Base-by-base conservation (phyloP, 176 grass and related monocot species). In the Elymus sibiricus region DNA sequence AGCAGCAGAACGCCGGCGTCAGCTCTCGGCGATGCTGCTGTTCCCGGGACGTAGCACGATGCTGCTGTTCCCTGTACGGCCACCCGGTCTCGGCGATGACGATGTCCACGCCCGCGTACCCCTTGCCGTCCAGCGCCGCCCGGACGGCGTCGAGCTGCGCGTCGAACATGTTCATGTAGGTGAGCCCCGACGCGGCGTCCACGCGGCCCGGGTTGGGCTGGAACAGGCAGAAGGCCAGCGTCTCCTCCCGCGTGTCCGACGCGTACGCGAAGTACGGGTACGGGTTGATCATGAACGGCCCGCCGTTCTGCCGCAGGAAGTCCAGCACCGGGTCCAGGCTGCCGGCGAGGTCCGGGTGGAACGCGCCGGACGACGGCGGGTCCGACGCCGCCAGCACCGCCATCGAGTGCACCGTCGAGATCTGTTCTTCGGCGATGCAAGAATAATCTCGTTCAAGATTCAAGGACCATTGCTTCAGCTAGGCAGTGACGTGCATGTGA, bases 131-230 rank as follows among this genome's bases (percentile, higher is more conserved):
- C 69, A 99, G 88, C 61, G 94, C 97, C 0, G 92, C 83, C 22
- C 92, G 92, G 46, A 99, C 69, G 62, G 97, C 97, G 75, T 99
- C 97, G 15, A 99, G 88, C 94, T 96, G 97, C 21, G 97, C 97
- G 88, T 99, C 97, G 83, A 96, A 99, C 97, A 99, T 99, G 92
- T 99, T 99, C 76, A 83, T 88, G 90, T 99, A 99, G 79, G 81
- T 87, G 70, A 99, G 88, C 28, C 92, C 92, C 0, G 97, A 94
- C 28, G 6, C 90, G 71, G 90, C 78, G 84, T 99, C 97, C 42
- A 70, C 58, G n/a, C 97, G 97, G 28, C 92, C 94, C 1, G 97
- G 76, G 86, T 96, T 99, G 5, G 92, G 90, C 79, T 99, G 86
- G 88, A 99, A 99, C 60, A 99, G 94, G 85, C 97, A 99, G 85